These are phyloP conservation scores for Leccinum uliginosum DNA, from an alignment of 768 basidiomycete species.

Conservation along the genomic window DNA sequence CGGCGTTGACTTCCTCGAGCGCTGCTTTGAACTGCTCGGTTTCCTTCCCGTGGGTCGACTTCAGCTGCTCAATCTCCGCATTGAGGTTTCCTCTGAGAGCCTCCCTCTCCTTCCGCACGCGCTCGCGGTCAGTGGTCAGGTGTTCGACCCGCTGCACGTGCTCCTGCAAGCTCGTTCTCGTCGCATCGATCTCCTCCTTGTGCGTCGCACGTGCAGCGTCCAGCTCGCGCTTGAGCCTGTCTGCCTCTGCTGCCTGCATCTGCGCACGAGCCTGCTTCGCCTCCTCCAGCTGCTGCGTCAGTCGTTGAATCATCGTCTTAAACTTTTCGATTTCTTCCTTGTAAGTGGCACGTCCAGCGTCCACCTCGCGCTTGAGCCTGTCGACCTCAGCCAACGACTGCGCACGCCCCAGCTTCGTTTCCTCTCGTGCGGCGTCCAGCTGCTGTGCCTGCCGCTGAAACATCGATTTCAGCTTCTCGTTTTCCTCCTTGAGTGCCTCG, in stretches of 20 bases:
- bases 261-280: slow-evolving; percentile 9
- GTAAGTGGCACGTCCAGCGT: neutral
- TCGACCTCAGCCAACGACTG: slow-evolving; percentile 12
- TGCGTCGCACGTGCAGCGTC: neutral
- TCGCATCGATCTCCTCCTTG: slow-evolving; percentile 14
- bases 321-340: slow-evolving; percentile 22
- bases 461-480: slow-evolving; percentile 20
- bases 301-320: slow-evolving; percentile 17
- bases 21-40: slow-evolving; percentile 13
- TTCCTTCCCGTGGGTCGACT: slow-evolving; percentile 11
- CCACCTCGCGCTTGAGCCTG: slow-evolving; percentile 12
- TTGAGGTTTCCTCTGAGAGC: slow-evolving; percentile 8
- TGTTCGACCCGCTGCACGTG: slow-evolving; percentile 18
- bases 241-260: slow-evolving; percentile 7
- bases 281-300: slow-evolving; percentile 18
- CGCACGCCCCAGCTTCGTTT: slow-evolving; percentile 6
- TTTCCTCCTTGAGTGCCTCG: slow-evolving; percentile 21
- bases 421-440: slow-evolving; percentile 12
- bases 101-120: slow-evolving; percentile 23
- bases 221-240: slow-evolving; percentile 14
- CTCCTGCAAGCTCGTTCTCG: slow-evolving; percentile 17
- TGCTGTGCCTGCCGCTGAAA: slow-evolving; percentile 13
- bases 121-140: slow-evolving; percentile 23
- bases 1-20: slow-evolving; percentile 25
- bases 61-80: slow-evolving; percentile 23